Evolutionary conservation across 129 eudicot genomes (phyloP).

Genomic region (Apium graveolens): DNA sequence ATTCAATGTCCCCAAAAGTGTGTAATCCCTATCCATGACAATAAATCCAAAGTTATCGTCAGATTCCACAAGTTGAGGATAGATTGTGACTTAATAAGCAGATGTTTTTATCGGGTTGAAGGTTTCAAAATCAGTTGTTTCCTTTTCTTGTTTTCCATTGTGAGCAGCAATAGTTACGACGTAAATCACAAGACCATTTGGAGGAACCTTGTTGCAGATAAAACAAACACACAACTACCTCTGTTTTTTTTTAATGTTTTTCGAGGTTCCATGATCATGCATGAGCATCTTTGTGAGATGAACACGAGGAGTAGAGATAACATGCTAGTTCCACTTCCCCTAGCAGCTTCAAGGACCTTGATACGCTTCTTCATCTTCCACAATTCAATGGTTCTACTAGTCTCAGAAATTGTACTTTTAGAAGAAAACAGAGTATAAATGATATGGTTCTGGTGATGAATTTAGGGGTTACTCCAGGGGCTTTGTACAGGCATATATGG

Average conservation of each 20-base stretch:
- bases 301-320: neutral
- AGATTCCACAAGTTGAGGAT: slow-evolving; percentile 11
- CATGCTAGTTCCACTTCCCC: slow-evolving; percentile 20
- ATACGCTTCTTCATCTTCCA: slow-evolving; percentile 21
- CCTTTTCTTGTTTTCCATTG: neutral
- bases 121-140: neutral
- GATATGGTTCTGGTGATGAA: too few relatives aligned
- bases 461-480: neutral
- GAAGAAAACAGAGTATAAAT: neutral
- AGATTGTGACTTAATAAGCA: slow-evolving; percentile 9
- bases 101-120: slow-evolving; percentile 10
- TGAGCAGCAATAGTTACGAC: neutral
- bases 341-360: slow-evolving; percentile 12
- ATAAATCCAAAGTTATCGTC: slow-evolving; percentile 17
- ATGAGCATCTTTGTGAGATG: neutral
- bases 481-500: neutral
- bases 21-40: slow-evolving; percentile 14
- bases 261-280: neutral
- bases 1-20: slow-evolving; percentile 13
- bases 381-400: slow-evolving; percentile 9
- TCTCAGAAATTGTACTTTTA: slow-evolving; percentile 1
- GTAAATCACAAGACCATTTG: neutral
- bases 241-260: neutral
- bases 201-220: neutral
- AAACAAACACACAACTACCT: neutral